Percentiles rank a stretch among this genome's conserved stretches.
Evolutionary conservation across 305 asterid species (phyloP).

Genomic region (Fraxinus angustifolia): DNA sequence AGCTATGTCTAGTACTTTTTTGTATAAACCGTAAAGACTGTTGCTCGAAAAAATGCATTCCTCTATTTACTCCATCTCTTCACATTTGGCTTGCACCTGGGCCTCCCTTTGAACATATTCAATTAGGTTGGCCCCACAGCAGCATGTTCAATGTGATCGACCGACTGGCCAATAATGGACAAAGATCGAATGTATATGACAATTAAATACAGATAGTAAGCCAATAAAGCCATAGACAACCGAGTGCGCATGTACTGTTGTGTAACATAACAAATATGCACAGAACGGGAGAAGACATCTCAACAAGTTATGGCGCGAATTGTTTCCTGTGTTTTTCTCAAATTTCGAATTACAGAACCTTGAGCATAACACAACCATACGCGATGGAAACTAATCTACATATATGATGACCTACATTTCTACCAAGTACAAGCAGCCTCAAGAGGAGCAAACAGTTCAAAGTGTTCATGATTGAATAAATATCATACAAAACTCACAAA

Average conservation of each 20-base stretch:
- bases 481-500: conserved; percentile 27
- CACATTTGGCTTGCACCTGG: too few species aligned
- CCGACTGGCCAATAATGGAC: too few species aligned
- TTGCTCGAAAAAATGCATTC: too few species aligned
- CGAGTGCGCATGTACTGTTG: neutral
- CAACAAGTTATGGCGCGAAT: neutral
- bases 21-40: too few species aligned
- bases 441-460: conserved; percentile 25
- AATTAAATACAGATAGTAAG: neutral
- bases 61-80: too few species aligned
- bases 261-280: neutral
- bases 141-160: too few species aligned
- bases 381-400: conserved; percentile 32
- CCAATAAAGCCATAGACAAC: neutral
- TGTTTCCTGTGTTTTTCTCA: conserved; percentile 18
- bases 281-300: neutral
- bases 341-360: conserved; percentile 37
- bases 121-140: too few species aligned
- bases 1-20: neutral
- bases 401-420: conserved; percentile 36
- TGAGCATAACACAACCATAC: conserved; percentile 33
- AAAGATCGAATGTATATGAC: too few species aligned
- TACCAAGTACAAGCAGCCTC: conserved; percentile 42
- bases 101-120: too few species aligned
- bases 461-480: conserved; percentile 9